Base-by-base conservation (phyloP, 768 basidiomycete species). In the Hericium coralloides region DNA sequence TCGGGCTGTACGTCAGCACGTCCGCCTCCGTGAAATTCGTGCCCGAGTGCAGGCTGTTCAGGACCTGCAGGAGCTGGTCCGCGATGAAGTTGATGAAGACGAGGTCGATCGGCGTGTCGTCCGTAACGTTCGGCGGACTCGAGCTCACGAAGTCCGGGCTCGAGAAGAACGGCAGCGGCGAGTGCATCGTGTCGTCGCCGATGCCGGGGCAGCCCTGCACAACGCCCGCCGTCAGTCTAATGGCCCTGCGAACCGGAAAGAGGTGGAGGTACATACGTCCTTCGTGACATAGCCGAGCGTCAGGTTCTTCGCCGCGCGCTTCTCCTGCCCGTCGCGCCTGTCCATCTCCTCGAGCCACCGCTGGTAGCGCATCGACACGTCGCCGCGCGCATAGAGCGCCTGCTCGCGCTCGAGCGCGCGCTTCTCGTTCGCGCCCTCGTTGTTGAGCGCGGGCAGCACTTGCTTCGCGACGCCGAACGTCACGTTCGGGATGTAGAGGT, bases 31-130 rank as follows among this genome's bases (percentile, higher is more conserved):
- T 77, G 63, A 79, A 90, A 3, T 65, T 74, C 67, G 72, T 79
- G 25, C 60, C 65, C 7, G 45, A 76, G 70, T 86, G 82, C 22
- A 84, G 64, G 1, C 51, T 38, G 63, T 92, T 92, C 53, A 90
- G 65, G 25, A 80, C 77, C 4, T 60, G 41, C 57, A 89, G 59
- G 25, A 87, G 64, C 59, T 79, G 71, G 5, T 63, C 55, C 64
- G 77, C 72, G 64, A 90, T 82, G 68, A 89, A 92, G 67, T 84
- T 74, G 49, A 85, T 75, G 67, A 91, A 92, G 37, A 92, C 83
- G 20, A 92, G 76, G 63, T 92, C 90, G 59, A 92, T 75, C 0
- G 72, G 72, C 0, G 80, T 74, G 54, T 76, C 72, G 54, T 73
- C 73, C 0, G 79, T 58, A 14, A 82, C 76, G 22, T 72, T 65